phyloP scores from a whole-genome alignment of 1,284 basidiomycete genomes.

The Microbotryum violaceum region DNA sequence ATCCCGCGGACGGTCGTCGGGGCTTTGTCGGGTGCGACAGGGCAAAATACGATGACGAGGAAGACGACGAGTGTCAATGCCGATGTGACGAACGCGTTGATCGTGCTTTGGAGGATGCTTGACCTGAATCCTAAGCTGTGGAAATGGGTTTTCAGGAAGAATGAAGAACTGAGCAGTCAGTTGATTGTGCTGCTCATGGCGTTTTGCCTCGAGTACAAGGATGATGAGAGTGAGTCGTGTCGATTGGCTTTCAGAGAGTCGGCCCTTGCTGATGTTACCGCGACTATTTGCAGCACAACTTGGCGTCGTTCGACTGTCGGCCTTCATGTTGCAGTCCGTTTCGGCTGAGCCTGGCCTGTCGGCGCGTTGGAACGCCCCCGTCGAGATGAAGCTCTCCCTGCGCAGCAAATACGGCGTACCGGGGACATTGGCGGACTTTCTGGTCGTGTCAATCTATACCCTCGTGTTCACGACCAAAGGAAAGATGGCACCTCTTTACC shows the following conservation, averaged over 20 bases:
- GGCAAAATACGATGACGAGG: neutral
- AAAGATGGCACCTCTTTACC: conserved; percentile 49
- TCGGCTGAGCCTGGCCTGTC: conserved; percentile 77
- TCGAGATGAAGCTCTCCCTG: conserved; percentile 17
- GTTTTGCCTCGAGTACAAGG: conserved; percentile 74
- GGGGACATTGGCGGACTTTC: conserved; percentile 73
- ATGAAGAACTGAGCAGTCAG: conserved; percentile 50
- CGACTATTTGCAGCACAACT: conserved; percentile 59
- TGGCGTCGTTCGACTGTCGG: conserved; percentile 77
- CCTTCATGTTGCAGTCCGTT: conserved; percentile 84
- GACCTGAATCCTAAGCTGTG: conserved; percentile 44
- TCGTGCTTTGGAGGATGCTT: conserved; percentile 82
- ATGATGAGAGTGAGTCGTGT: conserved; percentile 64
- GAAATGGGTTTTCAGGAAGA: neutral
- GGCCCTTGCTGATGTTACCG: conserved; percentile 25
- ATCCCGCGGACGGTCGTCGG: neutral
- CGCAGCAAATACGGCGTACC: conserved; percentile 61
- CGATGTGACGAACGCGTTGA: conserved; percentile 40
- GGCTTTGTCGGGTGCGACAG: neutral
- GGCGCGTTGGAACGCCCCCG: conserved; percentile 50
- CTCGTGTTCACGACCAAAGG: conserved; percentile 68
- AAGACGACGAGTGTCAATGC: neutral
- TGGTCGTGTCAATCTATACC: conserved; percentile 74
- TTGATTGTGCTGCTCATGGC: conserved; percentile 67
- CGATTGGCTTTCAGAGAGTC: conserved; percentile 19